These are phyloP conservation scores for Metschnikowia peoriensis DNA, from an alignment of 805 yeast species.

Conservation along the genomic window DNA sequence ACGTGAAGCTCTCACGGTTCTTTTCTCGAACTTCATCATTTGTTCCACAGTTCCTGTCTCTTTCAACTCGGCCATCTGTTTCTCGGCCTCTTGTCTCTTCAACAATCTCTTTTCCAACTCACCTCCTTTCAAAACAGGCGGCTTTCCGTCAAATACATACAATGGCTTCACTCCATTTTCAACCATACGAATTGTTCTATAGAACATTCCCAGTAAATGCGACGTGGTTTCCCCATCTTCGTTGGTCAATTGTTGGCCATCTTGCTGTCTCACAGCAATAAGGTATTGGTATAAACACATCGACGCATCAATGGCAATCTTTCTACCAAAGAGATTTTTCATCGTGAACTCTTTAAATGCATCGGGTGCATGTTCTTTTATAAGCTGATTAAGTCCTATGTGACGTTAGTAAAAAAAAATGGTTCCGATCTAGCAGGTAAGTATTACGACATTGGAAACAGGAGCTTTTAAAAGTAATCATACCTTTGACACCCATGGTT, in stretches of 20 bases:
- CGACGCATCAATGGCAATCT: constrained; percentile 96
- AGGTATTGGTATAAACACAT: constrained; percentile 96
- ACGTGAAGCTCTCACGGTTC: constrained; percentile 84
- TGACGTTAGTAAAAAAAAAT: constrained; percentile 4
- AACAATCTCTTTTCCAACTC: constrained; percentile 84
- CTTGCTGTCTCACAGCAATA: constrained; percentile 94
- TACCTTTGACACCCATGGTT: constrained; percentile 21
- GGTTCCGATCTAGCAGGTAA: not conserved
- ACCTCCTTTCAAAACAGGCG: constrained; percentile 91
- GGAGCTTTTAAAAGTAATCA: not conserved
- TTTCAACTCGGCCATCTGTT: constrained; percentile 67
- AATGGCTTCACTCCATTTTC: constrained; percentile 95
- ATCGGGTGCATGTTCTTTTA: constrained; percentile 84
- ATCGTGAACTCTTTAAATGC: constrained; percentile 78
- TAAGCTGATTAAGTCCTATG: constrained; percentile 76
- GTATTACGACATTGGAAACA: too few species aligned
- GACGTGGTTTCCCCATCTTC: constrained; percentile 90
- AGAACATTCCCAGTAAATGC: constrained; percentile 95
- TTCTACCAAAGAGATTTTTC: constrained; percentile 85
- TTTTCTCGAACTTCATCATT: constrained; percentile 69
- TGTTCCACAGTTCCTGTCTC: constrained; percentile 83
- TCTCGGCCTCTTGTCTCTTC: constrained; percentile 79
- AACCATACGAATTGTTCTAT: constrained; percentile 85
- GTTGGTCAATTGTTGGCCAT: constrained; percentile 88
- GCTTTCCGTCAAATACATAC: constrained; percentile 96